Base-by-base conservation (phyloP, 441 rosid species). In the Brassica balearica region DNA sequence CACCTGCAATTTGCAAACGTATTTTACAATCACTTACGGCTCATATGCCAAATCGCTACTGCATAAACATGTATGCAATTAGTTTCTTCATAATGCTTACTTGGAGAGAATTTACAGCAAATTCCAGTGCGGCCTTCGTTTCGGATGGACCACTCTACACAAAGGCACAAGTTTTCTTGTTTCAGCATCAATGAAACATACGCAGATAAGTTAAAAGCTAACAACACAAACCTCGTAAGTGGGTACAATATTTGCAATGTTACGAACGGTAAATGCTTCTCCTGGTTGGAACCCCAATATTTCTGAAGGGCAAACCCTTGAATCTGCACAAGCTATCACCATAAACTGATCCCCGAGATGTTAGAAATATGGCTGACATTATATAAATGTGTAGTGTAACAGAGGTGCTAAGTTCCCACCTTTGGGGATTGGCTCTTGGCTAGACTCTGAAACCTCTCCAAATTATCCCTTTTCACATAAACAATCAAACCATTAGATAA, bases 301-400 rank as follows among this genome's bases (percentile, higher is more conserved):
- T 76, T 70, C 84, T 14, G 98, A 89, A 69, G 98, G 98, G 74
- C 98, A 93, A 79, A 93, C 97, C 84, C 97, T 88, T 64, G 98
- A 93, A 78, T 93, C 98, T 53, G 89, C 91, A 86, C 98, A 93
- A 56, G 98, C 92, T 76, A 91, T 86, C 83, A 90, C 97, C 95
- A 88, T 87, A 81, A 91, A 90, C 98, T 91, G 91, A 72, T 20
- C 82, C 79, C 66, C 48, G 81, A 82, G 70, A 41, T 41, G 82
- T 85, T 75, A 85, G 91, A 32, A 15, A 69, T 53, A 65, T 9
- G 19, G 36, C 53, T 65, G 32, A 64, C 10, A 29, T 1, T 36
- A 12, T 60, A 23, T 59, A 41, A 61, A 23, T 61, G 43, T 72
- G 11, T 15, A 8, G 43, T 43, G 6, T 25, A 62, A 62, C 7